These are phyloP conservation scores for Talaromyces sp. DNA, from an alignment of 2,329 filamentous ascomycete genomes.

Conservation along the genomic window DNA sequence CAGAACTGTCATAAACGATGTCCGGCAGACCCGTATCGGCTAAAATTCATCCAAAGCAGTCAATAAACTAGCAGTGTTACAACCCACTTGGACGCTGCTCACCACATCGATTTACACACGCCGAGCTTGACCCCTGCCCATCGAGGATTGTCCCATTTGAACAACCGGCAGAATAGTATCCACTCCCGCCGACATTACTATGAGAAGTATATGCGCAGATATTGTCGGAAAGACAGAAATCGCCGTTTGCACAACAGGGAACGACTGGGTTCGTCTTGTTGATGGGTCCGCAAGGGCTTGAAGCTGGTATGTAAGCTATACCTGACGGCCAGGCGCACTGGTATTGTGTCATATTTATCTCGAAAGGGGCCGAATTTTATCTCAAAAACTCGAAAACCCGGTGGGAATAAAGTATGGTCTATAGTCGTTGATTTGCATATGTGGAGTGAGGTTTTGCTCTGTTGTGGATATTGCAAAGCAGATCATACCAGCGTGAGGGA, in stretches of 20 bases:
- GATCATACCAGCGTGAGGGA: not conserved
- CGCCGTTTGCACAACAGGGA: constrained; percentile 1
- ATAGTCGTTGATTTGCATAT: not conserved
- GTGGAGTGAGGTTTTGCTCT: not conserved
- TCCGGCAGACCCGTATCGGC: constrained; percentile 1
- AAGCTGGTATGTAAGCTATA: not conserved
- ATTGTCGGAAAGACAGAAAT: constrained; percentile 8
- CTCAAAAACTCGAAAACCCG: too few species aligned
- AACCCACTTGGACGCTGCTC: not conserved
- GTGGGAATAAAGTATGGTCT: too few species aligned
- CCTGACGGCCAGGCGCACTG: not conserved
- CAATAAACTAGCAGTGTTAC: not conserved
- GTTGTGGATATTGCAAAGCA: not conserved
- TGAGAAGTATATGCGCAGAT: constrained; percentile 3
- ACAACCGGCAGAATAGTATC: constrained; percentile 3
- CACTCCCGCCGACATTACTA: not conserved
- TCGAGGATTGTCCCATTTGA: constrained; percentile 1
- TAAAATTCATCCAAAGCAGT: not conserved
- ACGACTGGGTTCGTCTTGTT: constrained; percentile 1
- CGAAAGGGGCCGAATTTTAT: not conserved
- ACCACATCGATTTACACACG: constrained; percentile 3
- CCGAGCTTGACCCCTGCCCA: not conserved
- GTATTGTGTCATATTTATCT: not conserved
- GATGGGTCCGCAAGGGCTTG: constrained; percentile 3
- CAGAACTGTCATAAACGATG: not conserved